Base-by-base conservation (phyloP, 768 basidiomycete species). In the Phlebiopsis gigantea region DNA sequence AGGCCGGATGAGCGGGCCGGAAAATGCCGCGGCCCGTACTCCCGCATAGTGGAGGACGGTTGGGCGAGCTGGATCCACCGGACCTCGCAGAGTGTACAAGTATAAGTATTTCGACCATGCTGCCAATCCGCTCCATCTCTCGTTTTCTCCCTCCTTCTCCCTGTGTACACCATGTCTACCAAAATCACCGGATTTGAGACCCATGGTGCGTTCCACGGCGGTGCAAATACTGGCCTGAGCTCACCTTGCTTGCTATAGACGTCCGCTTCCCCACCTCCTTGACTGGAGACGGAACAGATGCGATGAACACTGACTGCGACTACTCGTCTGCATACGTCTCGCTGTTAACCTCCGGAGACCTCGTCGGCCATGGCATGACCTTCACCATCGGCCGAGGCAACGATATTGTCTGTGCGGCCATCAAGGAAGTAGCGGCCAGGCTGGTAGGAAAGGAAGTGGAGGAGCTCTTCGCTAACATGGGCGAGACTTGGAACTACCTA, bases 241-340 rank as follows among this genome's bases (percentile, higher is more conserved):
- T 53, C 6, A 53, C 51, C 17, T n/a, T 3, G 34, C 22, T 21
- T 49, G 3, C 45, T 42, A 30, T 58, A 93, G 93, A 95, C 74
- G 82, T 96, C 51, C 87, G 93, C 44, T 97, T 94, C 73, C 93
- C 93, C 9, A 97, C 93, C 9, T 93, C 90, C 21, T 71, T 95
- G 44, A 85, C 88, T 8, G 93, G 93, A 25, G 93, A 95, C 77
- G 93, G 94, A 5, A 88, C 92, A 28, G 93, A 97, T 76, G 93
- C 93, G 7, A 96, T 95, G 93, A 96, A 97, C 71, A 88, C 89
- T 29, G 91, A 92, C 55, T 96, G 93, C 72, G 95, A 97, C 73
- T 97, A 97, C 72, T 94, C 92, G 1, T 90, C 93, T 1, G 95
- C 95, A 5, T 97, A 97, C 69, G 78, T 97, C 45, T 80, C 84